Percentiles rank a stretch among this genome's conserved stretches.
Conservation (phyloP, 2,329 filamentous ascomycete genomes). For the Truncatella angustata region DNA sequence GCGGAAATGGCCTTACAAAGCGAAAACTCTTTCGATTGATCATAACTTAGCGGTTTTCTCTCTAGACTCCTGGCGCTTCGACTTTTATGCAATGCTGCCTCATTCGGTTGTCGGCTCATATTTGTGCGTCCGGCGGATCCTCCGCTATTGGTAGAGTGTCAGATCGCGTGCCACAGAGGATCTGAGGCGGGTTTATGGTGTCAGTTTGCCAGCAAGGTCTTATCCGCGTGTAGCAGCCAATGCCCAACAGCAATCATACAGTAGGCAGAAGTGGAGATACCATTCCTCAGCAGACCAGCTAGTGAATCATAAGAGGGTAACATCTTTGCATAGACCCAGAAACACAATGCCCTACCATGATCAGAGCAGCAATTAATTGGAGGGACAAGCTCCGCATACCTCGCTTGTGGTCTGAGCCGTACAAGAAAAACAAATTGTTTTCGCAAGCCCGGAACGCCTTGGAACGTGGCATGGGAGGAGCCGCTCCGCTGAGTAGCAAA, state of each 20-base stretch:
- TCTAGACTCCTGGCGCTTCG: background rate
- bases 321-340: background rate
- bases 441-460: background rate
- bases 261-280: too few relatives aligned
- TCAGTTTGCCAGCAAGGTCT: background rate
- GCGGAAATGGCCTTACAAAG: background rate
- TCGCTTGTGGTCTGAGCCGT: background rate
- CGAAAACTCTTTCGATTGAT: too few relatives aligned
- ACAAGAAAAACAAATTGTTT: background rate
- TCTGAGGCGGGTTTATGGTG: background rate
- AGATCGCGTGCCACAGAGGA: slow-evolving; percentile 7
- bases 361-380: too few relatives aligned
- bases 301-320: too few relatives aligned
- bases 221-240: too few relatives aligned
- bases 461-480: background rate
- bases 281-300: too few relatives aligned
- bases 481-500: background rate
- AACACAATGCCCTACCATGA: background rate
- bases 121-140: background rate
- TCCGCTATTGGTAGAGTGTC: background rate
- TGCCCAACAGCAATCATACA: too few relatives aligned
- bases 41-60: background rate
- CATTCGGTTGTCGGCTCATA: slow-evolving; percentile 6
- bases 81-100: slow-evolving; percentile 4
- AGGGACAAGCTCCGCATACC: too few relatives aligned